These are phyloP conservation scores for Crithidia fasciculata DNA, from an alignment of 208 protist genomes.

Conservation along the genomic window DNA sequence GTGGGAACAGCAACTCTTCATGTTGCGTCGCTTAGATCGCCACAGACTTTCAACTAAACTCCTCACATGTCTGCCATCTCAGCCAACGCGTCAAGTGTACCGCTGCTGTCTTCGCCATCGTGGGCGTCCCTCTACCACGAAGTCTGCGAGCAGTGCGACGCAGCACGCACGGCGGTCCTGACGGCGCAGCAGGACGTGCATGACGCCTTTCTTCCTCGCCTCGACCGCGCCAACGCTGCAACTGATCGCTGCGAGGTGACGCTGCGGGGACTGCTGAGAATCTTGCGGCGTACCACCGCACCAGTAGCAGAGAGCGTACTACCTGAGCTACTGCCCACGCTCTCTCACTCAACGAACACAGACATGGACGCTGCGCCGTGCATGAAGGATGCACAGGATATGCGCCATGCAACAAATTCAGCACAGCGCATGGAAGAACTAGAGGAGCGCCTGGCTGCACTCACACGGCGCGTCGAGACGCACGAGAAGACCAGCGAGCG, in stretches of 20 bases:
- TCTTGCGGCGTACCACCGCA: background rate
- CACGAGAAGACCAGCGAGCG: background rate
- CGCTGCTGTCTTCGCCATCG: background rate
- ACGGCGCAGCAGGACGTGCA: conserved; percentile 1
- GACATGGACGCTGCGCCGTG: background rate
- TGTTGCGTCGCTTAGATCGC: too few relatives aligned
- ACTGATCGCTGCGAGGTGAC: conserved; percentile 5
- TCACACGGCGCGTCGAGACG: background rate
- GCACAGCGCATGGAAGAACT: background rate
- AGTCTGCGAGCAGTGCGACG: background rate
- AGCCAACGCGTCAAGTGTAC: background rate
- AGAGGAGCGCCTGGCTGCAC: conserved; percentile 6
- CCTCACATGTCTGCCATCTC: background rate
- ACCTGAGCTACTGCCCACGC: too few relatives aligned
- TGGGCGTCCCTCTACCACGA: background rate
- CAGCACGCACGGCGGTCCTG: background rate
- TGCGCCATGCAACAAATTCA: background rate
- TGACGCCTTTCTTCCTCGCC: background rate
- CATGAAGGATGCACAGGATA: too few relatives aligned
- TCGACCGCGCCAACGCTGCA: background rate
- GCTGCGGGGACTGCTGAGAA: background rate
- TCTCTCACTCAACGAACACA: too few relatives aligned
- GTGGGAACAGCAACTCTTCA: too few relatives aligned
- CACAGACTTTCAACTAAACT: too few relatives aligned
- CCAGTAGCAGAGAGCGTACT: too few relatives aligned